Evolutionary conservation across 202 grass and related monocot species (phyloP), one percentile per base, ranked within the genome.

Genomic region (Zizania palustris): DNA sequence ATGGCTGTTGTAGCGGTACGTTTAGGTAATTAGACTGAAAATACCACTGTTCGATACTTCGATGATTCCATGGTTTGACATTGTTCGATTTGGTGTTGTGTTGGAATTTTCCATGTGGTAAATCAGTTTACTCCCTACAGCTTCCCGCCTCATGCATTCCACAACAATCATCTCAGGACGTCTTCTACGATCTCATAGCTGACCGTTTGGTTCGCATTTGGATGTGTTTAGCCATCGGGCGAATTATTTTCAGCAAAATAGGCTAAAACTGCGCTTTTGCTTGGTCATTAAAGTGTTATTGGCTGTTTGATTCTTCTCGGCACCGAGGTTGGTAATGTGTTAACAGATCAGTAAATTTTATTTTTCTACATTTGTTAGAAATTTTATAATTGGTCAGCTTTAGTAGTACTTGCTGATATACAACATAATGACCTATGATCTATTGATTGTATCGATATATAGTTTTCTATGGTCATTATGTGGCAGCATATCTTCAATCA

Each of bases 361-460:
- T 45, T 12, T 37, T 83, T 60, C 36, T 11, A 16, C 38, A 48
- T 74, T 45, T 54, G 13, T 18, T 82, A 39, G 9, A 67, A 77
- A 60, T 65, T 81, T 11, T 61, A 67, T 9, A 85, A 51, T 45
- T 74, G 22, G 19, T 78, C 39, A 73, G 37, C 11, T 69, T 67
- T 6, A 61, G 54, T 70, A 40, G 21, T 80, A 37, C 28, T 57
- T 20, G 5, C 62, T 41, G 28, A 49, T 42, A 11, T 58, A 33
- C 3, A 45, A 9, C 44, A n/a, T 13, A 22, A 6, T 54, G 69
- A 56, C 21, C 8, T 12, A 34, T 50, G 60, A n/a, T 16, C 49
- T 7, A 34, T 36, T 62, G 15, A 19, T 34, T 55, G 18, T 55
- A 55, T 56, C 4, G 28, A 28, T 28, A 2, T 10, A 20, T 46